A percentile compares a stretch with the other conserved stretches of the same genome.
These are phyloP conservation scores for Termitomyces sp. DNA, from an alignment of 768 basidiomycete species.

Conservation along the genomic window DNA sequence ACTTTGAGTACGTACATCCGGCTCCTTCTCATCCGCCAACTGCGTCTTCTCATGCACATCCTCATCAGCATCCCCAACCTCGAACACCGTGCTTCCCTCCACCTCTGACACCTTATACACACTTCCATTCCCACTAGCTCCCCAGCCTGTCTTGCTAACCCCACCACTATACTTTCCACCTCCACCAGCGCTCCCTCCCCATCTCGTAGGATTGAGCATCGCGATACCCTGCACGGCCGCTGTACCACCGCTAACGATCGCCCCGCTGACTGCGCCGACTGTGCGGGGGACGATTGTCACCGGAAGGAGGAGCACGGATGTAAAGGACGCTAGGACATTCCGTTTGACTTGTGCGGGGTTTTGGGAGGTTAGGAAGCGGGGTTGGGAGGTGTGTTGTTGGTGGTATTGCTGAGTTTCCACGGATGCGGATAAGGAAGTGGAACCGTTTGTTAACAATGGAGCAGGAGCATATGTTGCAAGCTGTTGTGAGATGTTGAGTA, in stretches of 20 bases:
- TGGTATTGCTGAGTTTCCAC: conserved; percentile 12
- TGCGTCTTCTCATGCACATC: conserved; percentile 25
- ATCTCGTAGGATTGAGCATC: conserved; percentile 88
- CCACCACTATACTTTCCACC: conserved; percentile 10
- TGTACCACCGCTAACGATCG: conserved; percentile 63
- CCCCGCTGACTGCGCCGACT: conserved; percentile 67
- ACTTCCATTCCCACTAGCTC: conserved; percentile 13
- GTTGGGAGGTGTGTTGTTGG: conserved; percentile 18
- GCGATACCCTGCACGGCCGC: conserved; percentile 82
- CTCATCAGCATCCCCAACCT: conserved; percentile 43
- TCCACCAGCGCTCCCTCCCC: conserved; percentile 47
- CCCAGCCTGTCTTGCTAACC: conserved; percentile 21
- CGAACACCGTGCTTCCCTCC: conserved; percentile 47
- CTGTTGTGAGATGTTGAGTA: conserved; percentile 7
- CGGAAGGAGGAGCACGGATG: conserved; percentile 83
- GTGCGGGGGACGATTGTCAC: conserved; percentile 94
- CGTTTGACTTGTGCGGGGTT: conserved; percentile 93
- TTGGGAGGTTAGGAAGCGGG: conserved; percentile 76
- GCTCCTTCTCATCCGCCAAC: conserved; percentile 3
- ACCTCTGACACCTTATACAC: conserved; percentile 30
- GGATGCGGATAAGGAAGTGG: not conserved
- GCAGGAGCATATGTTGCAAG: conserved; percentile 14
- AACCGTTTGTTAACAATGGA: not conserved
- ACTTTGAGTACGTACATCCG: conserved; percentile 13
- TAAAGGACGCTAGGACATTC: conserved; percentile 90